These are phyloP conservation scores for Pseudozyma pruni DNA, from an alignment of 1,284 basidiomycete species.

Conservation along the genomic window DNA sequence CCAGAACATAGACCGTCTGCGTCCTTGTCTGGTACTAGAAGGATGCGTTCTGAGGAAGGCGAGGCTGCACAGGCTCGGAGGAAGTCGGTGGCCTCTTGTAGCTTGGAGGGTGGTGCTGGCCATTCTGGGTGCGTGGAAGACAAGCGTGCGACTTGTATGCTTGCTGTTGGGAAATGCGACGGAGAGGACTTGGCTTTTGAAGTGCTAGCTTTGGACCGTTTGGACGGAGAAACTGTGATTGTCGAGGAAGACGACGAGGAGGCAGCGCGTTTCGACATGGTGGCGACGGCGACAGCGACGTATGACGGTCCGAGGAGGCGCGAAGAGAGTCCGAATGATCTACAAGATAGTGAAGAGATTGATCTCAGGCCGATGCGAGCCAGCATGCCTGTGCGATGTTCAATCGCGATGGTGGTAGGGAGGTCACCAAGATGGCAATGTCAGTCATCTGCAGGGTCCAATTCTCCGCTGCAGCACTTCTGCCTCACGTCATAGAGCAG, in stretches of 20 bases:
- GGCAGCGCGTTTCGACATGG: slow-evolving; percentile 19
- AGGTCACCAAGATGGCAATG: too few species aligned
- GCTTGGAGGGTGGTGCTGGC: slow-evolving; percentile 20
- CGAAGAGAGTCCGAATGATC: neutral
- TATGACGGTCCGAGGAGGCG: neutral
- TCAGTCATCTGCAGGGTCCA: too few species aligned
- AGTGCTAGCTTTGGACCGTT: slow-evolving; percentile 2
- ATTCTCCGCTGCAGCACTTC: slow-evolving; percentile 4
- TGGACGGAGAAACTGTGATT: neutral
- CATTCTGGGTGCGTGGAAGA: slow-evolving; percentile 30
- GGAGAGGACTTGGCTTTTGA: neutral
- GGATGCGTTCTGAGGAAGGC: slow-evolving; percentile 17
- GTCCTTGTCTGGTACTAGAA: slow-evolving; percentile 55
- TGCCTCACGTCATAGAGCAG: slow-evolving; percentile 15
- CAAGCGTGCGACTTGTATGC: slow-evolving; percentile 26
- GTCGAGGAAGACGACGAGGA: neutral
- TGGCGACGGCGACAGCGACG: neutral
- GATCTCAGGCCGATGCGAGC: too few species aligned
- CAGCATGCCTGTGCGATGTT: too few species aligned
- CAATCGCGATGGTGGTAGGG: too few species aligned
- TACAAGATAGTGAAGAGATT: neutral
- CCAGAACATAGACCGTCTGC: slow-evolving; percentile 54
- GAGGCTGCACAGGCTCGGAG: slow-evolving; percentile 22
- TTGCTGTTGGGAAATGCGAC: neutral
- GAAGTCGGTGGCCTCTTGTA: slow-evolving; percentile 36